Evolutionary conservation across 441 rosid genomes (phyloP), one percentile per base, ranked within the genome.

Genomic region (Eruca vesicaria): DNA sequence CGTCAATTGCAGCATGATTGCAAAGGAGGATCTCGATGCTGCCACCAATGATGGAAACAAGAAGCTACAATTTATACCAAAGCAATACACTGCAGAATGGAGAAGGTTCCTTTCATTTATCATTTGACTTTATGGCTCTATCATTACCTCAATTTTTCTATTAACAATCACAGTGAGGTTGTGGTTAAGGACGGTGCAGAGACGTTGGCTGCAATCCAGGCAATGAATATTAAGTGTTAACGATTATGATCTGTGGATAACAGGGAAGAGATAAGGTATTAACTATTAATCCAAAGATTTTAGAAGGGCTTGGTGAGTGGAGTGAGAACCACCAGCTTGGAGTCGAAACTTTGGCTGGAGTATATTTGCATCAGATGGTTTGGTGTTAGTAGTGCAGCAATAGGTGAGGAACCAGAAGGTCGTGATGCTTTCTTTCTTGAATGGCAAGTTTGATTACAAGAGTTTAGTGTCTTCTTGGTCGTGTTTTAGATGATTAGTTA

Each of bases 321-420:
- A 82, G 86, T 28, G 85, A 86, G 5, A 77, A 87, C 56, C 45
- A 63, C 6, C 91, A 87, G 56, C 78, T 87, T 26, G 98, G 98
- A 21, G 75, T 86, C 0, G 76, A 95, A 63, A 86, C 73, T 53
- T 56, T 93, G 21, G 63, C 93, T 1, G 86, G 1, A 31, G 26
- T 9, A 89, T 88, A 35, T 91, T 86, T 21, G 82, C 81, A 18
- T 71, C 84, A 7, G 52, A 81, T 0, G 89, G 88, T 15, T 88
- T 93, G n/a, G 87, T 95, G 11, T 75, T 95, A 72, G 96, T 89
- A 2, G 64, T 91, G 50, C 98, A 93, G 15, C 92, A 91, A 71
- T 97, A 95, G 59, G 62, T 93, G 28, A 68, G 92, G 81, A 73
- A 78, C 32, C 63, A 69, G 9, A 78, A 38, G 21, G 74, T 84